phyloP scores from a whole-genome alignment of 257 asterid genomes.

The Thymus mandschuricus region DNA sequence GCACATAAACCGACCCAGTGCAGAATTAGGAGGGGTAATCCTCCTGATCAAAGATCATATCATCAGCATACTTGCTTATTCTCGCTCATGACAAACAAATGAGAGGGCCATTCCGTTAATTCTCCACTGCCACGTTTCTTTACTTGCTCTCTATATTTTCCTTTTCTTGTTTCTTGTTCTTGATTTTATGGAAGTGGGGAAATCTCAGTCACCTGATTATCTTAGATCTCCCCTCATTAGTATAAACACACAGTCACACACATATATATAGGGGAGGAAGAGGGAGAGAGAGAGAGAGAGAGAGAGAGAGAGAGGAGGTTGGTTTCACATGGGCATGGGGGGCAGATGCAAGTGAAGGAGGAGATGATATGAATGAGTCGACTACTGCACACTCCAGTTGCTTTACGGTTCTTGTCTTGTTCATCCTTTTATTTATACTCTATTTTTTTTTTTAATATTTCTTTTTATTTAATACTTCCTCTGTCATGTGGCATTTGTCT shows the following conservation, averaged over 20 bases:
- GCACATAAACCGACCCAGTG: conserved; percentile 41
- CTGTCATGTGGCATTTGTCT: too few species aligned
- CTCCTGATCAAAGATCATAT: conserved; percentile 38
- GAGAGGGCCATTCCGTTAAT: conserved; percentile 23
- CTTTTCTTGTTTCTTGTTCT: conserved; percentile 1
- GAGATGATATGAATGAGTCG: conserved; percentile 23
- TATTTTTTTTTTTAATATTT: background rate
- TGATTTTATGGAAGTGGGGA: conserved; percentile 20
- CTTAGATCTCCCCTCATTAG: conserved; percentile 35
- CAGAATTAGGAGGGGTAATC: conserved; percentile 29
- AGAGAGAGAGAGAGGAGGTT: background rate
- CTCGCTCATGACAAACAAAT: conserved; percentile 26
- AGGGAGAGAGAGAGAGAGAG: conserved; percentile 23
- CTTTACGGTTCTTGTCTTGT: conserved; percentile 38
- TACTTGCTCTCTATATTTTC: background rate
- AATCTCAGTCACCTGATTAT: conserved; percentile 32
- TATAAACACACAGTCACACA: background rate
- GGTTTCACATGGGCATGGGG: conserved; percentile 46
- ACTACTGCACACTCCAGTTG: conserved; percentile 34
- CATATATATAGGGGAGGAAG: conserved; percentile 31
- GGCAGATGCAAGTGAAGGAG: conserved; percentile 45
- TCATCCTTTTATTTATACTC: conserved; percentile 9
- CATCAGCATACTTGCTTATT: conserved; percentile 17
- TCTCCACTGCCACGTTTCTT: conserved; percentile 11
- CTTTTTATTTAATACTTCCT: too few species aligned